A percentile compares a stretch with the other conserved stretches of the same genome.
These are phyloP conservation scores for Mortierella claussenii DNA, from an alignment of 192 early-diverging fungal species.

Conservation along the genomic window DNA sequence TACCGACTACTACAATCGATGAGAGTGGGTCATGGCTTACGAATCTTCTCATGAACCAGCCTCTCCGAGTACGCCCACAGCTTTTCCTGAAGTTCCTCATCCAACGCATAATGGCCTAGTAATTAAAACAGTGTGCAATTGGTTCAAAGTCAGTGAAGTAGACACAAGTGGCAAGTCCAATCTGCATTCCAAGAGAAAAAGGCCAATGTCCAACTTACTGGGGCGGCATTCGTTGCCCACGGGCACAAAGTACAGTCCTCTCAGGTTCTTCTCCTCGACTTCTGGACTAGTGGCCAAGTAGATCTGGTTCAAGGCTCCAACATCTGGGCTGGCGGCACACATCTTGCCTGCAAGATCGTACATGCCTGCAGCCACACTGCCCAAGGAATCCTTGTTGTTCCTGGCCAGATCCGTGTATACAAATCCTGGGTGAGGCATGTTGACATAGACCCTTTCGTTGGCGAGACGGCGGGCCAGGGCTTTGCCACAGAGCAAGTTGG, in stretches of 20 bases:
- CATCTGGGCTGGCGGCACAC: constrained; percentile 37
- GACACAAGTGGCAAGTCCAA: not conserved
- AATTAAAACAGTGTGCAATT: not conserved
- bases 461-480: constrained; percentile 57
- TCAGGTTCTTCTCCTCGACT: constrained; percentile 55
- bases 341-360: constrained; percentile 41
- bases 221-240: constrained; percentile 34
- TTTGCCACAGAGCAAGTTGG: constrained; percentile 63
- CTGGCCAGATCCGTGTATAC: constrained; percentile 61
- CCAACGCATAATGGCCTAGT: constrained; percentile 18
- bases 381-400: constrained; percentile 26
- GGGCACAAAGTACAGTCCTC: constrained; percentile 52
- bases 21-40: not conserved
- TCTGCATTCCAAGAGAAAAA: not conserved
- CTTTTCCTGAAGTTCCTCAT: constrained; percentile 30
- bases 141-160: no score
- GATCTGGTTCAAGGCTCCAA: constrained; percentile 61
- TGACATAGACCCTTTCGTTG: constrained; percentile 49
- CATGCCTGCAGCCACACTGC: constrained; percentile 3
- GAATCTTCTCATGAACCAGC: constrained; percentile 11
- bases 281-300: constrained; percentile 67
- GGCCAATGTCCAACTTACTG: constrained; percentile 11
- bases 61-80: constrained; percentile 42
- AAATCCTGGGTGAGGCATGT: constrained; percentile 64
- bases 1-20: no score